Evolutionary conservation across 805 yeast genomes (phyloP).

Genomic region (Yarrowia porcina): DNA sequence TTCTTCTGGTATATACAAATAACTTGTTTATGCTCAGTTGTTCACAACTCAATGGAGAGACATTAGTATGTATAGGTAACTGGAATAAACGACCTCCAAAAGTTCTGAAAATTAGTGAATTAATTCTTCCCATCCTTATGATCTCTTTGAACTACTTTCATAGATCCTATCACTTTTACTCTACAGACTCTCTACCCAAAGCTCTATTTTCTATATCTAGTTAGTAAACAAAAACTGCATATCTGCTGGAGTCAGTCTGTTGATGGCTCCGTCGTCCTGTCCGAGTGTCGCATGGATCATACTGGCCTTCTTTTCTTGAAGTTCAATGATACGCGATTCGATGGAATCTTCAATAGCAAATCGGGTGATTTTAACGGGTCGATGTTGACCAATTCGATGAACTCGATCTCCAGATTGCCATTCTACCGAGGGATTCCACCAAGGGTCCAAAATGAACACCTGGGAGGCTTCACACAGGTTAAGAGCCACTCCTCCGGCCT

Average conservation of each 20-base stretch:
- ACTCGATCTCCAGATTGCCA: conserved; percentile 99
- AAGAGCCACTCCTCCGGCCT: conserved; percentile 98
- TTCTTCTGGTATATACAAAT: no score
- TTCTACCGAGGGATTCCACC: conserved; percentile 99
- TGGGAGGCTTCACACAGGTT: conserved; percentile 96
- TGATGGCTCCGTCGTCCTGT: conserved; percentile 87
- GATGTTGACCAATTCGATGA: conserved; percentile 91
- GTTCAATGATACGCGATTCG: conserved; percentile 90
- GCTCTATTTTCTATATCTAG: no score
- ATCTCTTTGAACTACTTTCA: no score
- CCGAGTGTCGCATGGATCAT: conserved; percentile 98
- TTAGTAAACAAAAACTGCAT: conserved; percentile 90
- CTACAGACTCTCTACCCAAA: no score
- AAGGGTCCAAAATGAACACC: conserved; percentile 92
- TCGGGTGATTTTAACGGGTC: conserved; percentile 91
- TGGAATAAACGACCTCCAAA: no score
- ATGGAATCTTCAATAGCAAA: conserved; percentile 95
- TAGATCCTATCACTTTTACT: no score
- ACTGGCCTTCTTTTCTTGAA: conserved; percentile 95
- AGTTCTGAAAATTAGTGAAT: no score
- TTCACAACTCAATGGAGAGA: no score
- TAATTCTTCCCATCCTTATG: no score
- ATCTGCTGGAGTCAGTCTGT: conserved; percentile 85
- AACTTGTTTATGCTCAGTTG: no score
- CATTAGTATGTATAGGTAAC: no score